phyloP scores from a whole-genome alignment of 1,284 basidiomycete species.

The Cronartium quercuum region DNA sequence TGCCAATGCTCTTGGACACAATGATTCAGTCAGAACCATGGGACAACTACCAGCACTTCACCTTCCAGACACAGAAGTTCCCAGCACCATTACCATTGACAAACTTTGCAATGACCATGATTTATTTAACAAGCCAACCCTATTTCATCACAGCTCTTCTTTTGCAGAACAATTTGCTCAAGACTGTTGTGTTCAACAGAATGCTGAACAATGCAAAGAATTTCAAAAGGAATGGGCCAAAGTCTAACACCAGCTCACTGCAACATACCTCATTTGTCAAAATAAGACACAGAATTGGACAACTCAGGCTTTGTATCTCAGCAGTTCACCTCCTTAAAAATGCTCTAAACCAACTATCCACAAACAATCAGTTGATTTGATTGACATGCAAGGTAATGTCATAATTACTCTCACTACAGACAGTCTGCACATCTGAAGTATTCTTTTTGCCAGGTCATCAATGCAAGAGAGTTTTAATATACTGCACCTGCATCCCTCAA shows the following conservation, averaged over 20 bases:
- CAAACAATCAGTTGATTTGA: not conserved
- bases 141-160: too few species aligned
- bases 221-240: not conserved
- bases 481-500: conserved; percentile 2
- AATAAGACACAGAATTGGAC: not conserved
- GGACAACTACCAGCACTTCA: too few species aligned
- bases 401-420: not conserved
- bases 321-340: not conserved
- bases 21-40: too few species aligned
- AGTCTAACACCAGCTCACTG: not conserved
- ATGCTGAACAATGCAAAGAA: not conserved
- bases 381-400: not conserved
- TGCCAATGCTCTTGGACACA: too few species aligned
- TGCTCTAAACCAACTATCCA: not conserved
- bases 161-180: not conserved
- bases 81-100: too few species aligned
- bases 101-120: too few species aligned
- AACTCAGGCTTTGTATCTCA: not conserved
- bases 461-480: not conserved
- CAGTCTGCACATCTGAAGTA: not conserved
- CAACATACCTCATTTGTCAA: not conserved
- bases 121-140: too few species aligned
- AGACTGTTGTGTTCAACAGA: not conserved
- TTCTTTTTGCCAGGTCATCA: not conserved
- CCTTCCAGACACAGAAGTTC: too few species aligned